Base-by-base conservation (phyloP, 805 yeast species). In the Ogataea populi-albae region DNA sequence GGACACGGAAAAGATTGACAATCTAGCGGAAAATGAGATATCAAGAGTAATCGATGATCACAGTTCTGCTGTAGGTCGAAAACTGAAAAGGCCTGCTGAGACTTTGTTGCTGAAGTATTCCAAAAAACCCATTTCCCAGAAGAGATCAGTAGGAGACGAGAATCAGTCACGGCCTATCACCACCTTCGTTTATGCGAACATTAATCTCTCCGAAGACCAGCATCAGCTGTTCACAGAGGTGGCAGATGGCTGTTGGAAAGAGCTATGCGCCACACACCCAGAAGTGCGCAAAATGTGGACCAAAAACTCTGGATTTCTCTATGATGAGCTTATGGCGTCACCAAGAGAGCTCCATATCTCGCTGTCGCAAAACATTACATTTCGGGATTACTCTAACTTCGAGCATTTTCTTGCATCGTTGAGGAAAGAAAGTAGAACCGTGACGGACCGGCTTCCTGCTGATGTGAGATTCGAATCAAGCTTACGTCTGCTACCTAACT, bases 301-400 rank as follows among this genome's bases (percentile, higher is more conserved):
- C 10, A 16, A 33, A 4, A 38, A 46, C 11, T 16, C 24, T 3
- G 30, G 37, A 1, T 40, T 9, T 23, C 34, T 41, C 22, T 32
- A 23, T 23, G 45, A 46, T 23, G 19, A 32, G 10, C 36, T 50
- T n/a, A 46, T 51, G 2, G 22, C 42, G 23, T 25, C 42, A 4
- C 6, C 15, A 17, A 44, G 37, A 11, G 37, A 38, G 10, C 29
- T 46, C 3, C 56, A 51, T 27, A 31, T 51, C 4, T 51, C 56
- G 10, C 32, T 51, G 9, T 44, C 50, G 1, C 48, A 37, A 24
- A 49, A 49, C 27, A n/a, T 49, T 14, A 30, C 42, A 7, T 46
- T 49, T 26, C 28, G 26, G n/a, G 27, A 23, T 6, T 21, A 27
- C 6, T 2, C 12, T 1, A 29, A 34, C 3, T 29, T 35, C 6